Conservation (phyloP, 1,139 yeast species). For the Meyerozyma guilliermondii region DNA sequence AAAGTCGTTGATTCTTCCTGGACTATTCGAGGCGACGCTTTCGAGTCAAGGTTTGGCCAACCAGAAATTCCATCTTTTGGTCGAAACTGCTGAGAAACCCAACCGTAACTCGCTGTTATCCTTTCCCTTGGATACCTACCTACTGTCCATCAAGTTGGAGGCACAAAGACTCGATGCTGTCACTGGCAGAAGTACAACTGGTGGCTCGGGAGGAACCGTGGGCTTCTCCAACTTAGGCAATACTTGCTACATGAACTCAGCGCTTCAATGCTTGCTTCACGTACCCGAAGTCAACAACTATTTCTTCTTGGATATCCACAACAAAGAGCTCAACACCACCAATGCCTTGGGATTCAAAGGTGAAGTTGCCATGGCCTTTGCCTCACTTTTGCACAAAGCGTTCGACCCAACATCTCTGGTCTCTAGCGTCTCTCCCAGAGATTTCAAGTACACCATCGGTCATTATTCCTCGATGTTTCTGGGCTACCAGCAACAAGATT, state of each 20-base stretch:
- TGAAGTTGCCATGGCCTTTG: constrained; percentile 73
- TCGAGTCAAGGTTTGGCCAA: constrained; percentile 28
- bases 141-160: constrained; percentile 15
- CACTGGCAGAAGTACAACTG: neutral
- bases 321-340: constrained; percentile 60
- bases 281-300: constrained; percentile 79
- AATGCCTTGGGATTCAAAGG: constrained; percentile 90
- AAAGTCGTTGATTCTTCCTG: constrained; percentile 27
- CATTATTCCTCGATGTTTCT: constrained; percentile 76
- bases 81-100: constrained; percentile 17
- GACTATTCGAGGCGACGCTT: constrained; percentile 20
- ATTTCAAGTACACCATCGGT: constrained; percentile 77
- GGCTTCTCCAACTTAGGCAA: constrained; percentile 87
- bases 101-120: constrained; percentile 16
- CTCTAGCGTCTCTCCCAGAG: constrained; percentile 51
- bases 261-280: constrained; percentile 84
- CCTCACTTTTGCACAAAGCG: constrained; percentile 53
- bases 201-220: constrained; percentile 29
- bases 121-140: constrained; percentile 27
- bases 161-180: constrained; percentile 11
- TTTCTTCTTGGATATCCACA: constrained; percentile 59
- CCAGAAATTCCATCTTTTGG: constrained; percentile 26
- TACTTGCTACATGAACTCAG: constrained; percentile 96
- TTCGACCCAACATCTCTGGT: constrained; percentile 33
- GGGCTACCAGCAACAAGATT: constrained; percentile 90